A percentile compares a stretch with the other conserved stretches of the same genome.
phyloP scores from a whole-genome alignment of 2,329 filamentous ascomycete genomes.

The Epicoccum nigrum region DNA sequence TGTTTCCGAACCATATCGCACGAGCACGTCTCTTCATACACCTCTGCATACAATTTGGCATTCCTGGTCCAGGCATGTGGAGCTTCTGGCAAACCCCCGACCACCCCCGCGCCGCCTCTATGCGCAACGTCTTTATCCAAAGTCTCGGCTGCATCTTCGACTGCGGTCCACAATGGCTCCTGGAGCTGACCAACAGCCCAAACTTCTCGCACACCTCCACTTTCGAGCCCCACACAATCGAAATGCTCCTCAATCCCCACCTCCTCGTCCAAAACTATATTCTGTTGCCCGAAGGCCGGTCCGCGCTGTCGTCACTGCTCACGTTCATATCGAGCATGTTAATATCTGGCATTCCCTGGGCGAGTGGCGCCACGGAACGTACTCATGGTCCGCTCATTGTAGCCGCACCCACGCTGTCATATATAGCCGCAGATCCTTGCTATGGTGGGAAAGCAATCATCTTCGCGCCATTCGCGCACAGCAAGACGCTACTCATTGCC shows the following conservation, averaged over 20 bases:
- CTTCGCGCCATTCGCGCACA: constrained; percentile 42
- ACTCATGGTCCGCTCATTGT: constrained; percentile 41
- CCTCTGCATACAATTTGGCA: constrained; percentile 38
- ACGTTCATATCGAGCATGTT: constrained; percentile 30
- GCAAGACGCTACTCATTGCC: constrained; percentile 39
- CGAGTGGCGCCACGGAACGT: constrained; percentile 36
- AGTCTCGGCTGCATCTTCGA: constrained; percentile 50
- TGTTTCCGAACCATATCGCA: constrained; percentile 32
- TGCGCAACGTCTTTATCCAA: constrained; percentile 51
- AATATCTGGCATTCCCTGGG: constrained; percentile 43
- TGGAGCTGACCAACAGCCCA: constrained; percentile 42
- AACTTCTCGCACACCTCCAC: constrained; percentile 18
- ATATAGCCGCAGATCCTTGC: neutral
- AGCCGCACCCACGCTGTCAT: constrained; percentile 21
- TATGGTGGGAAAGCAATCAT: constrained; percentile 34
- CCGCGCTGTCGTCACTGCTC: constrained; percentile 28
- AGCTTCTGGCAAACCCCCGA: constrained; percentile 31
- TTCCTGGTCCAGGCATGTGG: constrained; percentile 35
- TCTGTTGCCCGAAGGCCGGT: constrained; percentile 27
- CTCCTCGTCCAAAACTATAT: constrained; percentile 49
- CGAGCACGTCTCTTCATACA: constrained; percentile 46
- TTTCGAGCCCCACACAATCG: constrained; percentile 27
- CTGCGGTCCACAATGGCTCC: constrained; percentile 49
- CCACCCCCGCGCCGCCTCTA: constrained; percentile 45
- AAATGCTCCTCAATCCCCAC: constrained; percentile 39